phyloP scores from a whole-genome alignment of 108 stramenopile species.

The Nitzschia putrida region DNA sequence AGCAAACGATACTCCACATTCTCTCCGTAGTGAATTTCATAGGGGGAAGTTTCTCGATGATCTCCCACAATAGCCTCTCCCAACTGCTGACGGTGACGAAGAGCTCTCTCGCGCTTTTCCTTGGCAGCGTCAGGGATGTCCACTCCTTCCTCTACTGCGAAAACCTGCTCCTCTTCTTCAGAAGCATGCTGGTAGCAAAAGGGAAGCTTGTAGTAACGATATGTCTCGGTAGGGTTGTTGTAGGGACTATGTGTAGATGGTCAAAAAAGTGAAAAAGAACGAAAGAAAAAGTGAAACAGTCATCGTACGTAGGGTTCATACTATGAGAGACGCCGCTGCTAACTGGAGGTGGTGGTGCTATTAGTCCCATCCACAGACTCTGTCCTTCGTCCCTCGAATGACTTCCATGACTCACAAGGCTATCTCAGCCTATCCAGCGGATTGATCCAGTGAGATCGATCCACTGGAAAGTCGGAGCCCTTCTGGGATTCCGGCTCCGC shows the following conservation, averaged over 20 bases:
- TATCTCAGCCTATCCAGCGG: too few species aligned
- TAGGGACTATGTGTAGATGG: conserved; percentile 37
- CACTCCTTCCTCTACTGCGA: conserved; percentile 48
- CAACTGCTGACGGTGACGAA: conserved; percentile 73
- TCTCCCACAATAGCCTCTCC: conserved; percentile 95
- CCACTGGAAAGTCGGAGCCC: too few species aligned
- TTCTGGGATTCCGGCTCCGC: too few species aligned
- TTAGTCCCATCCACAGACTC: too few species aligned
- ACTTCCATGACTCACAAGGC: too few species aligned
- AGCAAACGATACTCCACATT: conserved; percentile 85
- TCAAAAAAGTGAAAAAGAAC: background rate
- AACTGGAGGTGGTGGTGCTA: too few species aligned
- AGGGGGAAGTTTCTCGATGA: conserved; percentile 87
- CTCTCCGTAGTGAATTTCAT: conserved; percentile 88
- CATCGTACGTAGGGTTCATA: too few species aligned
- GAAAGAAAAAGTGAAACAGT: too few species aligned
- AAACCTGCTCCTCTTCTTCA: conserved; percentile 60
- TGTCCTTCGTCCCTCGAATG: too few species aligned
- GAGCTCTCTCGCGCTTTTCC: conserved; percentile 54
- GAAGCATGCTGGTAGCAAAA: conserved; percentile 86
- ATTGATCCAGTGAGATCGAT: too few species aligned
- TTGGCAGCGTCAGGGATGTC: conserved; percentile 9
- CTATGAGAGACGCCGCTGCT: too few species aligned
- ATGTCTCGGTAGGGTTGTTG: conserved; percentile 98
- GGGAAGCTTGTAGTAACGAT: conserved; percentile 96